Evolutionary conservation across 2,329 filamentous ascomycete species (phyloP), one percentile per base, ranked within the genome.

Genomic region (Epichloe uncinata): DNA sequence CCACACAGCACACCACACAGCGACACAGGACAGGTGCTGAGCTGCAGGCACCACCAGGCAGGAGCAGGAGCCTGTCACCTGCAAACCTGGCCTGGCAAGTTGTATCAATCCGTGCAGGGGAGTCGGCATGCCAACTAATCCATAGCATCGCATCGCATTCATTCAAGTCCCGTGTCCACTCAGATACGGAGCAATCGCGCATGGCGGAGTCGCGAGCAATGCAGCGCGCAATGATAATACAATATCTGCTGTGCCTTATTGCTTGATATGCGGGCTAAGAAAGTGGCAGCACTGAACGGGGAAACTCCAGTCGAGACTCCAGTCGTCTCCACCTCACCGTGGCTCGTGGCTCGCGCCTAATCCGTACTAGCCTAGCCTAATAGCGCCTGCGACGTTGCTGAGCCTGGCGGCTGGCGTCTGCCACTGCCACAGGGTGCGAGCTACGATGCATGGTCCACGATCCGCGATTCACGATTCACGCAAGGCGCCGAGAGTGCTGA

Each of bases 381-480:
- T 46, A 41, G 45, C 45, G 18, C 45, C 12, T 26, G 35, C 36
- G 42, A 45, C 50, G 54, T 59, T 60, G 51, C 55, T 54, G 50
- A 51, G 44, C 45, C 44, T 26, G 49, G 47, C 53, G 34, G 44
- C n/a, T 33, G 35, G 44, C 15, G 30, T 45, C 43, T 34, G 26
- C 43, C 13, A 37, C 35, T 37, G 35, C 12, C 7, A n/a, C 22
- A 7, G 22, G 7, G 22, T 26, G 22, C 22, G 22, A 26, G 22
- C 22, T 26, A 7, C 13, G 12, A 37, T 37, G 4, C 13, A 37
- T 4, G 35, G n/a, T 37, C 5, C 35, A 3, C 36, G 36, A 37
- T 37, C 1, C 30, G 1, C 30, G 30, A 26, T 26, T 2, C 6
- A 9, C 7, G 22, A 26, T 26, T 26, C 22, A 26, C 22, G 22